Evolutionary conservation across 441 rosid species (phyloP).

Genomic region (Eruca vesicaria): DNA sequence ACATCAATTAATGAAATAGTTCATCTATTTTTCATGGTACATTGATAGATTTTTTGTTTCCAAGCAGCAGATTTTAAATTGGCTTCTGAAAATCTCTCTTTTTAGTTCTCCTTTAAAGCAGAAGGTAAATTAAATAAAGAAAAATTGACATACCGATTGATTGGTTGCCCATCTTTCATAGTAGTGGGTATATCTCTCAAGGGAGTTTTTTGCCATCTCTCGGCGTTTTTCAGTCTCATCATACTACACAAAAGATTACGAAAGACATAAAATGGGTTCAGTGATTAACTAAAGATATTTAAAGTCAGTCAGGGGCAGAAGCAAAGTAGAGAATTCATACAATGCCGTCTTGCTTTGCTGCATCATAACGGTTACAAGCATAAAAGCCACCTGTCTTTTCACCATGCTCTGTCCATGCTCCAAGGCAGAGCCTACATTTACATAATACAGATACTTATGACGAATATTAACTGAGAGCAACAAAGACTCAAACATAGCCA

Average conservation of each 20-base stretch:
- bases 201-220: slow-evolving; percentile 80
- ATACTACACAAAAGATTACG: slow-evolving; percentile 38
- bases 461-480: neutral
- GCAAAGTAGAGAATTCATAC: slow-evolving; percentile 39
- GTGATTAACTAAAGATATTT: neutral
- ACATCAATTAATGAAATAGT: neutral
- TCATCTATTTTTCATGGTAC: neutral
- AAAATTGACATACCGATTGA: slow-evolving; percentile 51
- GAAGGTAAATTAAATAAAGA: neutral
- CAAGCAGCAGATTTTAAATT: neutral
- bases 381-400: slow-evolving; percentile 86
- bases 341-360: slow-evolving; percentile 77
- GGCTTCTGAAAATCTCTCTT: neutral
- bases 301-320: neutral
- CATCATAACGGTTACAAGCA: slow-evolving; percentile 79
- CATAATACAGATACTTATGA: slow-evolving; percentile 6
- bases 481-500: neutral
- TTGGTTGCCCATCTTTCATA: slow-evolving; percentile 87
- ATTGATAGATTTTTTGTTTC: neutral
- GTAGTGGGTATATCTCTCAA: slow-evolving; percentile 83
- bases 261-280: neutral
- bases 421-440: slow-evolving; percentile 71
- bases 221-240: slow-evolving; percentile 74
- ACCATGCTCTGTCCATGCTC: slow-evolving; percentile 77
- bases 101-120: neutral